Conservation (phyloP, 2,329 filamentous ascomycete genomes). For the Aureobasidium sp. region DNA sequence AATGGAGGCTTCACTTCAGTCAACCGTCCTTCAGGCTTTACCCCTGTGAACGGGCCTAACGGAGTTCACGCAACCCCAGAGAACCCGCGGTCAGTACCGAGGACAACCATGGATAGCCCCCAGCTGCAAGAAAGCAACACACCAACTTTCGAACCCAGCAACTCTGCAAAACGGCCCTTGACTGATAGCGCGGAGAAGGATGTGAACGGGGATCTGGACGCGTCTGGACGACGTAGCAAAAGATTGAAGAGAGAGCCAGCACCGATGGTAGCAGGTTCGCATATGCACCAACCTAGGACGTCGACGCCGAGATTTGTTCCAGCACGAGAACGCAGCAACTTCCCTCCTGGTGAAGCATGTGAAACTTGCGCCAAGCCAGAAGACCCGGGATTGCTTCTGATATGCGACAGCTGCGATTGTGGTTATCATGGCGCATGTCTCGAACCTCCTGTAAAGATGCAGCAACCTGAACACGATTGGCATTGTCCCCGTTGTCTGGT, state of each 20-base stretch:
- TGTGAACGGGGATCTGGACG: slow-evolving; percentile 48
- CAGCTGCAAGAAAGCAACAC: slow-evolving; percentile 56
- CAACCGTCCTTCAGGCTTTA: slow-evolving; percentile 49
- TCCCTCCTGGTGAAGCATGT: slow-evolving; percentile 59
- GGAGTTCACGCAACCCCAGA: slow-evolving; percentile 46
- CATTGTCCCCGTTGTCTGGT: slow-evolving; percentile 93
- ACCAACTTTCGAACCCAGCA: slow-evolving; percentile 51
- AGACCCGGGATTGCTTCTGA: slow-evolving; percentile 59
- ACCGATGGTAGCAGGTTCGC: slow-evolving; percentile 87
- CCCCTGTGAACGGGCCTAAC: slow-evolving; percentile 49
- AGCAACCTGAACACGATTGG: slow-evolving; percentile 81
- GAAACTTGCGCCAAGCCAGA: slow-evolving; percentile 78
- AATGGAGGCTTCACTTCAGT: slow-evolving; percentile 62
- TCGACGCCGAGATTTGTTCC: slow-evolving; percentile 57
- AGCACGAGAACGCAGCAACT: slow-evolving; percentile 47
- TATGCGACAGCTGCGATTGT: slow-evolving; percentile 88
- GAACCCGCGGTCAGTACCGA: slow-evolving; percentile 49
- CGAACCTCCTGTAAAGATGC: slow-evolving; percentile 70
- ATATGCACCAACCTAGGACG: slow-evolving; percentile 91
- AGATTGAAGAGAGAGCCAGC: slow-evolving; percentile 69
- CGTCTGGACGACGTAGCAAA: slow-evolving; percentile 67
- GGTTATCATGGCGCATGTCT: slow-evolving; percentile 82
- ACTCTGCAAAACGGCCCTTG: slow-evolving; percentile 60
- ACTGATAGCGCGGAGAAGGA: slow-evolving; percentile 44
- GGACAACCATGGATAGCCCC: slow-evolving; percentile 54